phyloP scores from a whole-genome alignment of 106 monocot genomes.

The Allium cepa region DNA sequence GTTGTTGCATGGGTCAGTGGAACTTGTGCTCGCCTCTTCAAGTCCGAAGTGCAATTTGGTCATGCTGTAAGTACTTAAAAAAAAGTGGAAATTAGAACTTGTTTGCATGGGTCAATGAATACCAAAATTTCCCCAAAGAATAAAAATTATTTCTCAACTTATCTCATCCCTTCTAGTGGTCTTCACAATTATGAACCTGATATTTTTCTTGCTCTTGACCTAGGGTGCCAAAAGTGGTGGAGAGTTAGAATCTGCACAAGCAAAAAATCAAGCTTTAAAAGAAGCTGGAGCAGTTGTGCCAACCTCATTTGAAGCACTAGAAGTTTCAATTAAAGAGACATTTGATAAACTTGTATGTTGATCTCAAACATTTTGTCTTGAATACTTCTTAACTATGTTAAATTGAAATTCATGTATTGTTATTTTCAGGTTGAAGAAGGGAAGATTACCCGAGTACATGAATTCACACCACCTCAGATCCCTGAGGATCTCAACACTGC shows the following conservation, averaged over 20 bases:
- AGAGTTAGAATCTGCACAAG: slow-evolving; percentile 96
- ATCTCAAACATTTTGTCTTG: background rate
- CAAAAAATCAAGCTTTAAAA: slow-evolving; percentile 79
- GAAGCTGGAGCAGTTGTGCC: slow-evolving; percentile 97
- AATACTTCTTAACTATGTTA: background rate
- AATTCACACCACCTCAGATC: slow-evolving; percentile 78
- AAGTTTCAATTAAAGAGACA: slow-evolving; percentile 76
- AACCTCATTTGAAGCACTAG: slow-evolving; percentile 92
- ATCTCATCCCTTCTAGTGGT: background rate
- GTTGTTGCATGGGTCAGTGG: slow-evolving; percentile 99
- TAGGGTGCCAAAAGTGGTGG: slow-evolving; percentile 99
- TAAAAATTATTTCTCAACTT: background rate
- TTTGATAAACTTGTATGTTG: slow-evolving; percentile 82
- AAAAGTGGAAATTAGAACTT: no score
- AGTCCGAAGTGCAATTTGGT: slow-evolving; percentile 99
- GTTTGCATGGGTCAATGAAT: no score
- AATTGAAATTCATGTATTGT: background rate
- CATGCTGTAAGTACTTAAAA: slow-evolving; percentile 72
- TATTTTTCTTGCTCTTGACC: background rate
- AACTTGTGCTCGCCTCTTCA: slow-evolving; percentile 92
- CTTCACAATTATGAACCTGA: background rate
- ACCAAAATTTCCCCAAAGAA: no score
- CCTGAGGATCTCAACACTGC: slow-evolving; percentile 89
- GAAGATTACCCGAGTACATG: slow-evolving; percentile 62
- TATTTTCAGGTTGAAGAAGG: slow-evolving; percentile 73